Evolutionary conservation across 768 basidiomycete species (phyloP).

Genomic region (Hydnomerulius pinastri): DNA sequence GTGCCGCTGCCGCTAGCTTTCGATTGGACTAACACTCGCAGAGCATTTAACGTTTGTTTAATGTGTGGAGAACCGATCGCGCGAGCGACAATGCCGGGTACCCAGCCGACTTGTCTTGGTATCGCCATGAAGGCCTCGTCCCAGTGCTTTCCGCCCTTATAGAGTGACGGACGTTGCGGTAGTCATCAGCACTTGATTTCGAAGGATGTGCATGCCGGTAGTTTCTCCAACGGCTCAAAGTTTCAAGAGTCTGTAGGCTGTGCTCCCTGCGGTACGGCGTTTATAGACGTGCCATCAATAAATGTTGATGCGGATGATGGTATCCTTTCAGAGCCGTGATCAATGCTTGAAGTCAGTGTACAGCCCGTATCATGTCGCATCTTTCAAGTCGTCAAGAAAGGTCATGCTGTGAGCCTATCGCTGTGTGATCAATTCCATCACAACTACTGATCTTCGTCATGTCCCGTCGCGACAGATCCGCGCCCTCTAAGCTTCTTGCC

Average conservation of each 20-base stretch:
- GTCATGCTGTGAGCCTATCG: conserved; percentile 16
- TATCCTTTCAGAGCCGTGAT: conserved; percentile 18
- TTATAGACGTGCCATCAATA: conserved; percentile 6
- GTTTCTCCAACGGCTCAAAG: too few relatives aligned
- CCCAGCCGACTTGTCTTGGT: too few relatives aligned
- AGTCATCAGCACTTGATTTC: too few relatives aligned
- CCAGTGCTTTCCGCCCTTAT: too few relatives aligned
- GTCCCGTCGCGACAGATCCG: conserved; percentile 25
- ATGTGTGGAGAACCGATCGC: too few relatives aligned
- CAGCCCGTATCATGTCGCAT: conserved; percentile 36
- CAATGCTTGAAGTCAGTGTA: conserved; percentile 26
- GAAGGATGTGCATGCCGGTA: too few relatives aligned
- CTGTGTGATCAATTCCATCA: conserved; percentile 12
- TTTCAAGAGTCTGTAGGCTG: background rate
- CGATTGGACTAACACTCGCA: too few relatives aligned
- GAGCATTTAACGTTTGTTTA: too few relatives aligned
- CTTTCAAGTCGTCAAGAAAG: conserved; percentile 14
- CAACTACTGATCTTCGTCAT: conserved; percentile 26
- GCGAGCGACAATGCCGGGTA: too few relatives aligned
- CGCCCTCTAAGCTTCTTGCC: conserved; percentile 29
- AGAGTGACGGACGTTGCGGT: too few relatives aligned
- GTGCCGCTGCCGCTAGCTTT: too few relatives aligned
- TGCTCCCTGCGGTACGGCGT: conserved; percentile 4
- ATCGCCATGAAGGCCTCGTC: too few relatives aligned
- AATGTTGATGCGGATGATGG: conserved; percentile 12